Conservation (phyloP, 495 filamentous ascomycete species). For the Ascobolus immersus region DNA sequence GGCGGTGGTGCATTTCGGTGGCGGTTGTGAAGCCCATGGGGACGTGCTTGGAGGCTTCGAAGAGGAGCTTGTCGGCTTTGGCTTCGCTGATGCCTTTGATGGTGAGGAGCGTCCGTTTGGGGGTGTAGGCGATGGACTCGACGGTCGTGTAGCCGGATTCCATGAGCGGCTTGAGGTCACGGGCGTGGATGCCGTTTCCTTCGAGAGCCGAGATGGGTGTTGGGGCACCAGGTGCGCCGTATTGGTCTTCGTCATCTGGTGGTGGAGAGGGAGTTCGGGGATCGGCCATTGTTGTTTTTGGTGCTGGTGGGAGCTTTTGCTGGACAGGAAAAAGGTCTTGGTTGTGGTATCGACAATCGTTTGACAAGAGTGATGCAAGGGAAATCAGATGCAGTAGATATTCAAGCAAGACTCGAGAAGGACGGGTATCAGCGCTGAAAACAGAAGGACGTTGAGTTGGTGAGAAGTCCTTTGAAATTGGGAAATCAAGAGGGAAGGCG, state of each 20-base stretch:
- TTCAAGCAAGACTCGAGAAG: too few species aligned
- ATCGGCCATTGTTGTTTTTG: too few species aligned
- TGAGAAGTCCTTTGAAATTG: too few species aligned
- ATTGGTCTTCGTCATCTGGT: conserved; percentile 29
- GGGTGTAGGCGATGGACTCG: conserved; percentile 84
- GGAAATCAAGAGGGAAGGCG: too few species aligned
- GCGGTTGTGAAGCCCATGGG: conserved; percentile 98
- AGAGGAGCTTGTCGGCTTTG: conserved; percentile 48
- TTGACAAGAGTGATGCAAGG: too few species aligned
- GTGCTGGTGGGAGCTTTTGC: too few species aligned
- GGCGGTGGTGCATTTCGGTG: conserved; percentile 95
- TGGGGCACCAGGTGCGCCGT: conserved; percentile 67
- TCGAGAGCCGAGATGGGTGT: conserved; percentile 78
- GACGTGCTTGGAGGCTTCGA: conserved; percentile 67
- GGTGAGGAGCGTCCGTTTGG: conserved; percentile 59
- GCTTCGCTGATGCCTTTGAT: conserved; percentile 95
- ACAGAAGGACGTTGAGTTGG: too few species aligned
- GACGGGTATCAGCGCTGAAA: too few species aligned
- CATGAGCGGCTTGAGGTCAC: conserved; percentile 76
- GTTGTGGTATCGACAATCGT: too few species aligned
- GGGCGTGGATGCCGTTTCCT: conserved; percentile 53
- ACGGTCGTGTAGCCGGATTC: conserved; percentile 90
- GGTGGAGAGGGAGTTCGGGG: too few species aligned
- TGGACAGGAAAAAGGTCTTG: too few species aligned
- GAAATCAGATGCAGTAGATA: too few species aligned